phyloP scores from a whole-genome alignment of 352 stramenopile genomes.

The Phytopythium boreale region DNA sequence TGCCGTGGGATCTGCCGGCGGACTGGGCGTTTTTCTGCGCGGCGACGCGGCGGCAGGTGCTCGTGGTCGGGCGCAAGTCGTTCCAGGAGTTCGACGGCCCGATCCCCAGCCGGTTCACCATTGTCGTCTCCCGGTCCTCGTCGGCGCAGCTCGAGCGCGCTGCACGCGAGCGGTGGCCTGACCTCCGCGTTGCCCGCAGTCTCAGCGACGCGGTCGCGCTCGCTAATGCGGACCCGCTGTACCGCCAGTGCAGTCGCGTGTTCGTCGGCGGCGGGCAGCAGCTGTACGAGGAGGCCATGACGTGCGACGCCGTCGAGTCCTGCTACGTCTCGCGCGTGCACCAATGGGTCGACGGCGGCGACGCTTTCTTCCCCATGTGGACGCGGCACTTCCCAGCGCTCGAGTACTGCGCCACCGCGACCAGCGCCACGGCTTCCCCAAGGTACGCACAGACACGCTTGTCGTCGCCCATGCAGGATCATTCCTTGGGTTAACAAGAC shows the following conservation, averaged over 20 bases:
- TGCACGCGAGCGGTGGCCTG: slow-evolving; percentile 7
- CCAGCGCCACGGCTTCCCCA: not conserved
- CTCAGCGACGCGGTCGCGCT: slow-evolving; percentile 45
- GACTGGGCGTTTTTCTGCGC: slow-evolving; percentile 77
- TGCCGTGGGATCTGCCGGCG: slow-evolving; percentile 59
- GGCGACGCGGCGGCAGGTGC: slow-evolving; percentile 43
- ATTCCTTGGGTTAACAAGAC: not conserved
- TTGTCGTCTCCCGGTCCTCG: slow-evolving; percentile 41
- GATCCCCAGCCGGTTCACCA: slow-evolving; percentile 51
- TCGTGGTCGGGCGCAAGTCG: slow-evolving; percentile 60
- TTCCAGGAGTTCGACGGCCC: slow-evolving; percentile 49
- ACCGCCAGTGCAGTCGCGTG: slow-evolving; percentile 33
- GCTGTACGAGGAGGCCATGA: slow-evolving; percentile 60
- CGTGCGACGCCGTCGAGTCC: slow-evolving; percentile 33
- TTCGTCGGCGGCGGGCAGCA: slow-evolving; percentile 64
- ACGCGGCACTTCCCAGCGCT: slow-evolving; percentile 36
- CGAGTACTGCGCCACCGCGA: slow-evolving; percentile 28
- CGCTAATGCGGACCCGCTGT: slow-evolving; percentile 25
- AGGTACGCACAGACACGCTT: not conserved
- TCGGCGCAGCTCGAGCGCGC: not conserved
- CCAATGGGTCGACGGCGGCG: slow-evolving; percentile 30
- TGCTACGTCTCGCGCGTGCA: slow-evolving; percentile 71
- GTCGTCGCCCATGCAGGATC: not conserved
- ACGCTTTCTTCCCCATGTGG: slow-evolving; percentile 62
- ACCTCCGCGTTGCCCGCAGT: slow-evolving; percentile 29